Evolutionary conservation across 805 yeast species (phyloP).

Genomic region (Lipomyces sp.): DNA sequence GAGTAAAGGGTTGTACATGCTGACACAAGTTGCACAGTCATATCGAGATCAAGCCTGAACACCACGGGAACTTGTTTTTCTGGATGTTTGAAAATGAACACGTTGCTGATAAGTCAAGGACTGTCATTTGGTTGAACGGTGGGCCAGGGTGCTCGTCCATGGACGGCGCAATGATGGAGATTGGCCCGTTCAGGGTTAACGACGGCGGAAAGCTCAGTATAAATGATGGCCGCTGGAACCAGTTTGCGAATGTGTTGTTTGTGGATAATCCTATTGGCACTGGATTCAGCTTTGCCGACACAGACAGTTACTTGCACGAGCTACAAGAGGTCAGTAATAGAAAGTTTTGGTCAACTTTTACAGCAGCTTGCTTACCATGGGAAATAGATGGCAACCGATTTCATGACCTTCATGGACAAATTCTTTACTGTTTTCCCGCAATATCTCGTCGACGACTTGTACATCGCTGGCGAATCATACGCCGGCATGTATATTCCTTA

Average conservation of each 20-base stretch:
- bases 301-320: slow-evolving; percentile 48
- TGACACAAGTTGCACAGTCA: slow-evolving; percentile 49
- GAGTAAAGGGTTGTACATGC: slow-evolving; percentile 55
- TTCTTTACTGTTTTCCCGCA: slow-evolving; percentile 77
- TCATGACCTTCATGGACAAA: slow-evolving; percentile 65
- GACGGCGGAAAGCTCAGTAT: slow-evolving; percentile 52
- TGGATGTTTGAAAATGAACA: slow-evolving; percentile 63
- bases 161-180: slow-evolving; percentile 95
- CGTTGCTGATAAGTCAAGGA: slow-evolving; percentile 44
- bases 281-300: slow-evolving; percentile 74
- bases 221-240: slow-evolving; percentile 84
- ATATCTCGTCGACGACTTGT: slow-evolving; percentile 64
- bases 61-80: slow-evolving; percentile 68
- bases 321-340: slow-evolving; percentile 39
- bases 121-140: slow-evolving; percentile 86
- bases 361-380: slow-evolving; percentile 25
- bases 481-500: slow-evolving; percentile 97
- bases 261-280: slow-evolving; percentile 96
- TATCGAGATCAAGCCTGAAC: slow-evolving; percentile 58
- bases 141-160: slow-evolving; percentile 98
- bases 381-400: slow-evolving; percentile 61
- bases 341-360: slow-evolving; percentile 45
- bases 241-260: slow-evolving; percentile 75
- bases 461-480: slow-evolving; percentile 91
- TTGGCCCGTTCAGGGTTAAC: slow-evolving; percentile 81